Base-by-base conservation (phyloP, 192 early-diverging fungal species). In the Gonapodya prolifera region DNA sequence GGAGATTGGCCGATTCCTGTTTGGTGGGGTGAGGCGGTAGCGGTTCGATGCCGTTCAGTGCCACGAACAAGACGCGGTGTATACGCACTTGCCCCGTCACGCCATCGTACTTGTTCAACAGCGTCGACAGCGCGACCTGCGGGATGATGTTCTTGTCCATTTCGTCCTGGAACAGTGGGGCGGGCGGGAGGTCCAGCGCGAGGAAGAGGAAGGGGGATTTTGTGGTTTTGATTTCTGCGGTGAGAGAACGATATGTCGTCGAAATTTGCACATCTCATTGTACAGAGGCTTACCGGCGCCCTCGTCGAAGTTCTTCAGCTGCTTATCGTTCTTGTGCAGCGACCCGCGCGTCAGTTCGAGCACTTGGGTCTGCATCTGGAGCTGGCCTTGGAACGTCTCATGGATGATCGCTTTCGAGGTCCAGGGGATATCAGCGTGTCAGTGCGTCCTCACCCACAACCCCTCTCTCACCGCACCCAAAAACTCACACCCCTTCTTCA, bases 161-260 rank as follows among this genome's bases (percentile, higher is more conserved):
- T 69, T 95, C 95, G 78, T 94, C 94, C 34, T 91, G 90, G 80
- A 95, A 99, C 28, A 99, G 82, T 0, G 96, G 97, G 13, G 91
- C 88, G 23, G 94, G 92, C 31, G 97, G 97, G 23, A 97, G 82
- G 75, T 99, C 96, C 79, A 99, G 80, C 1, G 92, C 90, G 70
- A 99, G 84, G 35, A 96, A 89, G 76, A 98, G 79, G 79, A 99
- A 98, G 0, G 96, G 95, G 0, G 86, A 84, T 0, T 75, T 76
- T 33, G 77, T 84, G 13, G 83, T 82, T n/a, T 81, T 86, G 33
- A 89, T 85, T 69, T 86, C 90, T 92, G 76, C 2, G 70, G 34
- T 35, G 79, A 77, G 18, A n/a, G 74, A 81, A 0, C 33, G 1
- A n/a, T n/a, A n/a, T n/a, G n/a, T n/a, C n/a, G n/a, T n/a, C n/a